Base-by-base conservation (phyloP, 75 land plant genomes). In the Larix kaempferi region DNA sequence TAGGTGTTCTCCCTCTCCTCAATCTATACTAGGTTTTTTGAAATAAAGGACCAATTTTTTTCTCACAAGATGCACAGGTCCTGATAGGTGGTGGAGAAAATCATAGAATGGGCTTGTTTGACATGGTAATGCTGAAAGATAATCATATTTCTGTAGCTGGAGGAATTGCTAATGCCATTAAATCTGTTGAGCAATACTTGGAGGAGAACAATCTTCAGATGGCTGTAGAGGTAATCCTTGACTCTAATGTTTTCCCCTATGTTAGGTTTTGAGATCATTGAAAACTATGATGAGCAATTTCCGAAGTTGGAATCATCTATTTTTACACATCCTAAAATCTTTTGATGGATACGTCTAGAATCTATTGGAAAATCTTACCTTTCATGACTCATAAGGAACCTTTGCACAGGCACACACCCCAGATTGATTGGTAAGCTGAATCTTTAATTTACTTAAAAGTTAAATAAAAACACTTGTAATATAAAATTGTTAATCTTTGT, bases 81-180 rank as follows among this genome's bases (percentile, higher is more conserved):
- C 78, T 97, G 76, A 95, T 97, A 81, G 99, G 99, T 78, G 99
- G 99, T 39, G 99, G 99, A n/a, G 82, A 90, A 60, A 97, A 97
- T 76, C 99, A 97, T 76, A 88, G 99, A 23, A 83, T 97, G 93
- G 99, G 99, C 66, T 82, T 97, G 37, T 97, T 94, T 91, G 99
- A 97, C 59, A 95, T 97, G 99, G 94, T 97, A 13, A 75, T 97
- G 91, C 88, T 97, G 75, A 97, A 97, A 85, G 99, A 97, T 76
- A 97, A 97, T 74, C 99, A 97, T 81, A 89, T 97, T 59, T 97
- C 98, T 22, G 81, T 91, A 25, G 98, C 99, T 81, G 98, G 99
- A 72, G 99, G 95, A 56, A 82, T 97, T 62, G 75, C 75, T 29
- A 88, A 87, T 80, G 98, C 98, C 22, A 27, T 97, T 25, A 82